These are phyloP conservation scores for Ananas comosus DNA, from an alignment of 176 grass and related monocot species.

Conservation along the genomic window DNA sequence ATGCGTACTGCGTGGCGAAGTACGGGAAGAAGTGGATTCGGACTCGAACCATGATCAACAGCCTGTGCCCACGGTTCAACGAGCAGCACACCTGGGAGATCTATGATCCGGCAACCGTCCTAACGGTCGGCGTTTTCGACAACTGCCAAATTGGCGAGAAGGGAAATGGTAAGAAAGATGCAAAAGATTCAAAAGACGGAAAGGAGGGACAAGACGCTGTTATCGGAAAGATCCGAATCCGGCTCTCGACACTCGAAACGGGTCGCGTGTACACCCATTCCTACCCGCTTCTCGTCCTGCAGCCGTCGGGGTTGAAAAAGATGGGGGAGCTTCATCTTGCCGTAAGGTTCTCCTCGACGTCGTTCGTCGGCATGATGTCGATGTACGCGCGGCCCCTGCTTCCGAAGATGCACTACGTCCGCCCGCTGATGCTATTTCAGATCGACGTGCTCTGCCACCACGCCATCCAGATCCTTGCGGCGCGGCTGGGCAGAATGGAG, in stretches of 20 bases:
- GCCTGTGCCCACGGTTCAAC: conserved; percentile 14
- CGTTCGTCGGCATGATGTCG: conserved; percentile 1
- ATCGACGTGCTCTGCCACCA: neutral
- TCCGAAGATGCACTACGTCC: conserved; percentile 27
- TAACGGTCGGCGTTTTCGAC: conserved; percentile 31
- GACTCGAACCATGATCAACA: conserved; percentile 22
- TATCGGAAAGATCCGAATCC: conserved; percentile 31
- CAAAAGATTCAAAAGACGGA: no score
- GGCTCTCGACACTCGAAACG: conserved; percentile 21
- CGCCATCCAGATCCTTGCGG: conserved; percentile 11
- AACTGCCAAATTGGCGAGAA: conserved; percentile 11
- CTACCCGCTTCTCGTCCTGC: conserved; percentile 25
- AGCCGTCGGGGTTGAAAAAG: conserved; percentile 18
- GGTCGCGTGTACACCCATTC: conserved; percentile 26
- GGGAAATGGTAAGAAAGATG: neutral
- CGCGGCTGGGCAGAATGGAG: conserved; percentile 5
- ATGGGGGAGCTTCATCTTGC: conserved; percentile 29
- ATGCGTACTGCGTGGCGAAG: conserved; percentile 35
- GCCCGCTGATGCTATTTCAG: neutral
- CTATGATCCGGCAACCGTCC: conserved; percentile 23
- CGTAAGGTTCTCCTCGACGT: conserved; percentile 20
- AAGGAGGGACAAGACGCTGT: no score
- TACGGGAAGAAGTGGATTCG: conserved; percentile 37
- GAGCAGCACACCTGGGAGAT: conserved; percentile 43
- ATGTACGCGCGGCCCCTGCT: conserved; percentile 14